Evolutionary conservation across 768 basidiomycete species (phyloP).

Genomic region (Coprinellus micaceus): DNA sequence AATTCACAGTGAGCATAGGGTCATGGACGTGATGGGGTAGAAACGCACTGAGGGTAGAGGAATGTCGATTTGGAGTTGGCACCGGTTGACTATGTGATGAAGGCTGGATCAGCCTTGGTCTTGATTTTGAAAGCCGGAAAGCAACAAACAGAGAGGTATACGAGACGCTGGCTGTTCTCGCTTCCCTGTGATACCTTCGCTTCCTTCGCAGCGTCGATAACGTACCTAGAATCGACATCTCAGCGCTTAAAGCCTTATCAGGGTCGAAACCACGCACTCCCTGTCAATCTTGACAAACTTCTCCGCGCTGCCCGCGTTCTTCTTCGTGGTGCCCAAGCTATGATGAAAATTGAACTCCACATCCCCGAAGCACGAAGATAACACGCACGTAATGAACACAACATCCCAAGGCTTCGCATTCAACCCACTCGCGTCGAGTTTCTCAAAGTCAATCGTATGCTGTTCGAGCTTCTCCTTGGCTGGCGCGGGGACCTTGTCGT

Average conservation of each 20-base stretch:
- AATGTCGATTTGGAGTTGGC: constrained; percentile 48
- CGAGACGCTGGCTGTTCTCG: constrained; percentile 54
- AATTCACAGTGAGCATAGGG: not conserved
- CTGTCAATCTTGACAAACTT: constrained; percentile 76
- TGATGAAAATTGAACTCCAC: not conserved
- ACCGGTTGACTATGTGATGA: constrained; percentile 45
- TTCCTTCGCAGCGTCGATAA: constrained; percentile 66
- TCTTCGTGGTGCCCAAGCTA: constrained; percentile 65
- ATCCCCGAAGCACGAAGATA: not conserved
- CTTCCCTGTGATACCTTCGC: too few relatives aligned
- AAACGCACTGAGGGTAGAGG: constrained; percentile 46
- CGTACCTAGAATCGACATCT: constrained; percentile 45
- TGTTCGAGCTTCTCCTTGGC: constrained; percentile 63
- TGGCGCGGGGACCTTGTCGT: constrained; percentile 31
- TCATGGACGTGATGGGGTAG: not conserved
- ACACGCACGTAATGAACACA: constrained; percentile 62
- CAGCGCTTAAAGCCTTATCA: not conserved
- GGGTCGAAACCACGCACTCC: constrained; percentile 43
- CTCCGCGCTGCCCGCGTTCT: constrained; percentile 56
- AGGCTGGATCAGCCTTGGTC: too few relatives aligned
- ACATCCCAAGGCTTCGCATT: constrained; percentile 65
- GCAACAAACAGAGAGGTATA: constrained; percentile 79
- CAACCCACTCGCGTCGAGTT: constrained; percentile 48
- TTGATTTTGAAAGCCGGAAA: too few relatives aligned
- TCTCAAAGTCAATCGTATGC: constrained; percentile 67